Percentiles rank a stretch among this genome's conserved stretches.
Conservation (phyloP, 768 basidiomycete species). For the Agrocybe praecox region DNA sequence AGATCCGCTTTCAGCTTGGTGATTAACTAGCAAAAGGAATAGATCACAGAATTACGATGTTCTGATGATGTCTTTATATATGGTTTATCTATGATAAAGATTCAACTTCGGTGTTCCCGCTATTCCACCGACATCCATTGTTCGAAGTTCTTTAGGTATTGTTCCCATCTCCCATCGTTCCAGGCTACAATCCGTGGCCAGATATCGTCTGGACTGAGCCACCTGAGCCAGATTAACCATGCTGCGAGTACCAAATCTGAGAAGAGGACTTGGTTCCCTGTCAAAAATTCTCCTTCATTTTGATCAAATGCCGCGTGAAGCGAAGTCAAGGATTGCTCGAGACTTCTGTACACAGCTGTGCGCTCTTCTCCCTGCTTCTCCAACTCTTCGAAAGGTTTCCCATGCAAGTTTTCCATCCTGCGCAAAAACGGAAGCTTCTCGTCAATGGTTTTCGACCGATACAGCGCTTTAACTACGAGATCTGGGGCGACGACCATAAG, state of each 20-base stretch:
- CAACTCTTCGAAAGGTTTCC: conserved; percentile 20
- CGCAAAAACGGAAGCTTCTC: conserved; percentile 17
- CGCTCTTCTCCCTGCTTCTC: conserved; percentile 23
- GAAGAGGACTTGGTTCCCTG: conserved; percentile 20
- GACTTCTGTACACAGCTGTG: conserved; percentile 20
- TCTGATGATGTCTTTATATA: not conserved
- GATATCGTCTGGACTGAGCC: conserved; percentile 26
- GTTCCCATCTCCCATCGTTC: conserved; percentile 29
- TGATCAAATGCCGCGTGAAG: conserved; percentile 15
- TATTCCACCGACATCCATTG: conserved; percentile 19
- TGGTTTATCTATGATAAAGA: not conserved
- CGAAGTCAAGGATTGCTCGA: conserved; percentile 19
- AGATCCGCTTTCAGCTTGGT: conserved; percentile 49
- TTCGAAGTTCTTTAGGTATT: conserved; percentile 19
- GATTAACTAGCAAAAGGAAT: conserved; percentile 35
- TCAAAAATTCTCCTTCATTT: conserved; percentile 17
- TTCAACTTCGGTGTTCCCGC: not conserved
- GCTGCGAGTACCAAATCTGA: conserved; percentile 29
- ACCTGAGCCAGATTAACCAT: conserved; percentile 22
- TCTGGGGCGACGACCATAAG: conserved; percentile 16
- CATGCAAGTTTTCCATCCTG: conserved; percentile 19
- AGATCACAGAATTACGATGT: not conserved
- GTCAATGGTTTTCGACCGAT: conserved; percentile 21
- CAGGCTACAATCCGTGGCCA: conserved; percentile 25
- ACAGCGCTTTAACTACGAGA: conserved; percentile 22